Base-by-base conservation (phyloP, 108 stramenopile species). In the Pseudonitzschia delicatissima region DNA sequence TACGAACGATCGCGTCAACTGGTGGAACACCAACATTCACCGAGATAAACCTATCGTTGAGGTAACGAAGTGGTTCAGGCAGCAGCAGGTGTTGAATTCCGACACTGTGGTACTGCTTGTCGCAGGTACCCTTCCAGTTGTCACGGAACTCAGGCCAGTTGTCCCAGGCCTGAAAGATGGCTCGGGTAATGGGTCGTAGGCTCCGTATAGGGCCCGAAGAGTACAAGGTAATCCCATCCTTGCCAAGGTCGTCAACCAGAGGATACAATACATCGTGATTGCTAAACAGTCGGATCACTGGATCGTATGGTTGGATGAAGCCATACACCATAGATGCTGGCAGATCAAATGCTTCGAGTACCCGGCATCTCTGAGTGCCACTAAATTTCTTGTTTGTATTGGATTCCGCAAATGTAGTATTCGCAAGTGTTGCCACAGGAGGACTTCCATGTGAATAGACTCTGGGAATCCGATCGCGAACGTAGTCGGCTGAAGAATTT, bases 261-360 rank as follows among this genome's bases (percentile, higher is more conserved):
- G 93, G 93, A 71, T 92, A 95, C 35, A 88, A 45, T 5, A 89
- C 82, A 73, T 95, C 93, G 51, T 77, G 72, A 18, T 48, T 27
- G 15, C 78, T 76, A 57, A 86, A 89, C 25, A 92, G 65, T 1
- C 91, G 73, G 31, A 78, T 74, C 15, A 95, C 82, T 12, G 93
- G 93, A 77, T 95, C 93, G 76, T 87, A 94, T 2, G 93, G 93
- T 65, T 94, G 90, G 37, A 78, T 64, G 59, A 86, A 91, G 18
- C 76, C 77, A 62, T 77, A 82, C 4, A 94, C 87, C 31, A 91
- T 65, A 28, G 76, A 64, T 0, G 67, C 33, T 11, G 82, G 84
- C 25, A 94, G 59, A 45, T 62, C 82, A 58, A 94, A 85, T 4
- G 75, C 69, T 20, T 70, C 67, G 20, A 94, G 70, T 58, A 87